phyloP scores from a whole-genome alignment of 768 basidiomycete species.

The Pleurotus citrinopileatus region DNA sequence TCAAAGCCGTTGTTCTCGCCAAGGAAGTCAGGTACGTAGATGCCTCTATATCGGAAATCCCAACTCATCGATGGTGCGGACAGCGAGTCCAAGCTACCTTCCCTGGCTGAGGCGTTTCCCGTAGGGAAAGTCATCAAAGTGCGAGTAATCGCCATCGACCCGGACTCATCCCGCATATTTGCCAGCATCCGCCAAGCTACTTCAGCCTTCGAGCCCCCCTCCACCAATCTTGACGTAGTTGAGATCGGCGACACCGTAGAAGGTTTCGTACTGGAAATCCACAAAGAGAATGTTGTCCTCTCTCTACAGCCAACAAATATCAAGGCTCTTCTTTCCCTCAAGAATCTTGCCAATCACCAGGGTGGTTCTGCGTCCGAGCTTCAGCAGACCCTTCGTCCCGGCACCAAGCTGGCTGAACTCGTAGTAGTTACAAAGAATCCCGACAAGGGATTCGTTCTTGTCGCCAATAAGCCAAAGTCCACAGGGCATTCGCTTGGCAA shows the following conservation, averaged over 20 bases:
- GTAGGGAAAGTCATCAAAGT: conserved; percentile 85
- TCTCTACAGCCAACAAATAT: conserved; percentile 66
- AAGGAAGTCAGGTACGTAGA: conserved; percentile 74
- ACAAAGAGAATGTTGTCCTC: conserved; percentile 80
- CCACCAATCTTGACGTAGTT: conserved; percentile 66
- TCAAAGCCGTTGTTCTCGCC: conserved; percentile 78
- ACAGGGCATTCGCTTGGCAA: conserved; percentile 37
- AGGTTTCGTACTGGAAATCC: conserved; percentile 75
- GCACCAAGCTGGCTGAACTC: conserved; percentile 71
- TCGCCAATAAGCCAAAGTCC: conserved; percentile 67
- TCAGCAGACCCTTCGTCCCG: conserved; percentile 56
- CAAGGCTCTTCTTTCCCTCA: conserved; percentile 82
- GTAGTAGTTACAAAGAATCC: conserved; percentile 88
- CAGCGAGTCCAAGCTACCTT: conserved; percentile 68
- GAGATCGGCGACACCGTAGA: conserved; percentile 74
- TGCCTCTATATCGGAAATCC: background rate
- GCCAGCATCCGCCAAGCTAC: conserved; percentile 87
- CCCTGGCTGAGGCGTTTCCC: conserved; percentile 61
- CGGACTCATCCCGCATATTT: conserved; percentile 59
- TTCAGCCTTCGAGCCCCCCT: conserved; percentile 41
- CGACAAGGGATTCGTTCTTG: conserved; percentile 84
- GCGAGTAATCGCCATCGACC: conserved; percentile 65
- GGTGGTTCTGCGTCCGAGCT: conserved; percentile 64
- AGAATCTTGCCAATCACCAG: conserved; percentile 82
- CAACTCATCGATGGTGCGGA: conserved; percentile 10